Base-by-base conservation (phyloP, 208 protist genomes). In the Leishmania braziliensis region DNA sequence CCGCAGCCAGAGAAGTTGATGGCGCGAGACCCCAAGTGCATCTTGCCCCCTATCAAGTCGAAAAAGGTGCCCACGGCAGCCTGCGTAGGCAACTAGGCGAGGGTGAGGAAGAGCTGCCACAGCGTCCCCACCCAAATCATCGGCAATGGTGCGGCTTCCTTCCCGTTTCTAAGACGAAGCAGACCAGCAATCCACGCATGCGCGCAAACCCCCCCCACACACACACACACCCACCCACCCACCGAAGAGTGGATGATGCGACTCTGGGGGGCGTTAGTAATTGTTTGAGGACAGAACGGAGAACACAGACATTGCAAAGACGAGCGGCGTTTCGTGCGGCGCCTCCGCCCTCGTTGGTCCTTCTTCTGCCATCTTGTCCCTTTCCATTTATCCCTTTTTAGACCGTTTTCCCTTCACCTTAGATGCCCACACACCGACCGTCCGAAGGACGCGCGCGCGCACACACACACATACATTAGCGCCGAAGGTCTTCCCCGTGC, bases 21-120 rank as follows among this genome's bases (percentile, higher is more conserved):
- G 14, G 23, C 63, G 43, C 81, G 77, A 50, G 71, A 78, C 63
- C 81, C 76, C 26, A 48, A 80, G 68, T 48, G 43, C 18, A 60
- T 86, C 33, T 56, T 86, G 79, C 83, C 83, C 1, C 83, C 83
- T 39, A 86, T 86, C 18, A 75, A 48, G 68, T 10, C 36, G 39
- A 85, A 75, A 56, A 74, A 48, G 54, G 29, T 29, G 10, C 16
- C 36, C 16, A 6, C 69, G 5, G 10, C 12, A 46, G 54, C 72
- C n/a, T 6, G 12, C 51, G 6, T 62, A 4, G n/a, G 71, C 43
- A 76, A 39, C 48, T 76, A 46, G 53, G 46, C 68, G 43, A 50
- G 68, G 43, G n/a, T 26, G 33, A 12, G 39, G 43, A 29, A 29
- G 46, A 23, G 14, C 1, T 8, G 36, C 39, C 26, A 29, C 20